Evolutionary conservation across 306 rosid species (phyloP).

Genomic region (peach (Prunus persica)): DNA sequence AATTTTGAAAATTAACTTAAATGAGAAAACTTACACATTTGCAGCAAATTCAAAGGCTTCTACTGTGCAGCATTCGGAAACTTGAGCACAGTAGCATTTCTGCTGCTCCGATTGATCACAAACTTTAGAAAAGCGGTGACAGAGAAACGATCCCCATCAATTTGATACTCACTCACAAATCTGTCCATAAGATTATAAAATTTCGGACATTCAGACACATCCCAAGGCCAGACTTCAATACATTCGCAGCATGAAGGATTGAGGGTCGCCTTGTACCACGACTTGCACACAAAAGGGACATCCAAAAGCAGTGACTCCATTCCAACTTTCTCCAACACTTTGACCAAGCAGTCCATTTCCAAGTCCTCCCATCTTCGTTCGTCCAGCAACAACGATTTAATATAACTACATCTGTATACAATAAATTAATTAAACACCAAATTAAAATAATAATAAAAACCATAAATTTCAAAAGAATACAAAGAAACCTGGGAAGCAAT

Average conservation of each 20-base stretch:
- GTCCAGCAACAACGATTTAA: neutral
- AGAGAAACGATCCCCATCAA: neutral
- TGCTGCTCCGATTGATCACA: neutral
- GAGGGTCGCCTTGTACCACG: neutral
- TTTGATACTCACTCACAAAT: neutral
- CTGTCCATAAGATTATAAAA: neutral
- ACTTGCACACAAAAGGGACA: neutral
- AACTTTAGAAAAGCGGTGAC: neutral
- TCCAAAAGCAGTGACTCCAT: constrained; percentile 9
- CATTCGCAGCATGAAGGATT: neutral
- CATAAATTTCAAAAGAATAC: no score
- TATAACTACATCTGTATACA: no score
- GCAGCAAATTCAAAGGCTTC: neutral
- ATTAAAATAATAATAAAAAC: no score
- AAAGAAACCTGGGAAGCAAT: no score
- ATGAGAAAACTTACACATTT: neutral
- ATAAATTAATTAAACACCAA: no score
- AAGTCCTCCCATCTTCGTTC: constrained; percentile 4
- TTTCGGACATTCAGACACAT: no score
- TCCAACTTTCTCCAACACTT: neutral
- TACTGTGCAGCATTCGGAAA: neutral
- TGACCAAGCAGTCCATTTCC: neutral
- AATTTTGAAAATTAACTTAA: no score
- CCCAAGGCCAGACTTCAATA: no score
- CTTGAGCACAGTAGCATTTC: neutral